Evolutionary conservation across 1,284 basidiomycete species (phyloP).

Genomic region (Rhodofomes roseus): DNA sequence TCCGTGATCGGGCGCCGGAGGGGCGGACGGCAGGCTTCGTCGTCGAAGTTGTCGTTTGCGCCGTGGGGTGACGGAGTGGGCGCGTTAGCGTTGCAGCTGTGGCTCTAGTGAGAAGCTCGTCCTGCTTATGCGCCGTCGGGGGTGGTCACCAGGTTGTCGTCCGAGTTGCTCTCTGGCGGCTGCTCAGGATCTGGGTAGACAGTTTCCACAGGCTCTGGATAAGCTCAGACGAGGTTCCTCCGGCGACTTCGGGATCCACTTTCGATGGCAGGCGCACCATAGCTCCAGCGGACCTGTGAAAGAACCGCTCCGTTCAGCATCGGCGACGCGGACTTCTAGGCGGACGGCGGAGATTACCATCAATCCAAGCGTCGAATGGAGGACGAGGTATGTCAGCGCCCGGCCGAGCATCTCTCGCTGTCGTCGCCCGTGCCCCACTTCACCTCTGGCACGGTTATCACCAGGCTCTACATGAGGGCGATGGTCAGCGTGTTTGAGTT

Average conservation of each 20-base stretch:
- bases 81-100: constrained; percentile 27
- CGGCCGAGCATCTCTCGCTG: constrained; percentile 87
- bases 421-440: constrained; percentile 85
- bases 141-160: neutral
- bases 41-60: constrained; percentile 23
- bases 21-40: constrained; percentile 35
- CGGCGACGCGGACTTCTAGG: neutral
- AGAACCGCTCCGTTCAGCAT: neutral
- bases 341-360: constrained; percentile 48
- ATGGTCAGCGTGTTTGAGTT: constrained; percentile 93
- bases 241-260: constrained; percentile 49
- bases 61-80: constrained; percentile 4
- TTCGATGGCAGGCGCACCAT: constrained; percentile 75
- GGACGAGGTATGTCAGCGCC: constrained; percentile 86
- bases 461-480: constrained; percentile 87
- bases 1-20: constrained; percentile 17
- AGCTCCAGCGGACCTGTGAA: constrained; percentile 81
- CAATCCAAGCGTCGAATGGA: constrained; percentile 93
- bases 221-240: constrained; percentile 8
- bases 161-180: neutral
- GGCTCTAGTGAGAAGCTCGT: constrained; percentile 57
- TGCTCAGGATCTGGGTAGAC: constrained; percentile 19
- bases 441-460: constrained; percentile 78
- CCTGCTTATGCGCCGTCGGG: neutral
- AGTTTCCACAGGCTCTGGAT: constrained; percentile 21